Evolutionary conservation across 2,329 filamentous ascomycete genomes (phyloP).

Genomic region (Chaetomium globosum): DNA sequence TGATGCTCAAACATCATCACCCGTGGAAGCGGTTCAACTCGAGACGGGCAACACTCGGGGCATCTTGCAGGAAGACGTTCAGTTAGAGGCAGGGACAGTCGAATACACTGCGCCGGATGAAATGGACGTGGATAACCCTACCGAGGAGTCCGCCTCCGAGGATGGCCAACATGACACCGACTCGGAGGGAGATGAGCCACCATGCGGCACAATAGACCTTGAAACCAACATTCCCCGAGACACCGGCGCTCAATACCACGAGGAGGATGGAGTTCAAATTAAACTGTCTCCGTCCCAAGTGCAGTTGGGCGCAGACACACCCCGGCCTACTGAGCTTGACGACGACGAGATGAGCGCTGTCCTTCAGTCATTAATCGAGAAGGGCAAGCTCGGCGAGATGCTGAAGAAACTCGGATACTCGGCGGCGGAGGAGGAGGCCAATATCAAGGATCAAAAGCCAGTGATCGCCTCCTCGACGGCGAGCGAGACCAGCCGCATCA

Average conservation of each 20-base stretch:
- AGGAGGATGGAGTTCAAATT: neutral
- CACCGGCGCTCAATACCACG: slow-evolving; percentile 29
- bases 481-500: slow-evolving; percentile 1
- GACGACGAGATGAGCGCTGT: slow-evolving; percentile 27
- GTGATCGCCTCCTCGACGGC: slow-evolving; percentile 8
- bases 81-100: slow-evolving; percentile 7
- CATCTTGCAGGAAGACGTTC: neutral
- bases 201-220: neutral
- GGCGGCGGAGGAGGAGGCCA: slow-evolving; percentile 27
- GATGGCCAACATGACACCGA: slow-evolving; percentile 15
- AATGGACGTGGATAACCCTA: slow-evolving; percentile 18
- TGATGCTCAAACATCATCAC: neutral
- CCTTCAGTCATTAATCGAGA: slow-evolving; percentile 29
- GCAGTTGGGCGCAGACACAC: neutral
- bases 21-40: slow-evolving; percentile 6
- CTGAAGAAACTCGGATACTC: slow-evolving; percentile 38
- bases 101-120: slow-evolving; percentile 17
- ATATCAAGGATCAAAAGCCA: slow-evolving; percentile 27
- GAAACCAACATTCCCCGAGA: slow-evolving; percentile 26
- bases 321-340: slow-evolving; percentile 17
- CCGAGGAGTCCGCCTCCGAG: slow-evolving; percentile 11
- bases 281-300: neutral
- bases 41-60: slow-evolving; percentile 6
- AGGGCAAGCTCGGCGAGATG: slow-evolving; percentile 41
- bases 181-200: slow-evolving; percentile 10